Evolutionary conservation across 2,329 filamentous ascomycete genomes (phyloP).

Genomic region (Ascomycota sp.): DNA sequence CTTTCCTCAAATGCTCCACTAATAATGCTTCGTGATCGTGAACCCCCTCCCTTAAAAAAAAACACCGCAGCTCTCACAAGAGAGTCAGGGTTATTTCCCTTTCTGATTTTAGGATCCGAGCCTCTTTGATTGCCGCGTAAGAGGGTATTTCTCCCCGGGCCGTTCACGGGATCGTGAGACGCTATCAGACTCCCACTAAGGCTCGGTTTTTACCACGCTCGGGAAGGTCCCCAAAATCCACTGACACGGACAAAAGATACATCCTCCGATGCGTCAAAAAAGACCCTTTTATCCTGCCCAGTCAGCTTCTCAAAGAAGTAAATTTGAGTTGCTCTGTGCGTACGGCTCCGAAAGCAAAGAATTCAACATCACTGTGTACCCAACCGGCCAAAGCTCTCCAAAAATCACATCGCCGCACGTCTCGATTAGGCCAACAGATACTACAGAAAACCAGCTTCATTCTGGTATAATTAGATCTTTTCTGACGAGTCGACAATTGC

Average conservation of each 20-base stretch:
- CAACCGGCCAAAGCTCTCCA: neutral
- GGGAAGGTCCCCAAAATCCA: neutral
- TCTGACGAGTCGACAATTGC: neutral
- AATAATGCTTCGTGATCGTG: too few species aligned
- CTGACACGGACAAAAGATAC: neutral
- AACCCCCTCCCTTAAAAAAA: too few species aligned
- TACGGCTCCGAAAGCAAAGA: neutral
- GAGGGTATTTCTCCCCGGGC: too few species aligned
- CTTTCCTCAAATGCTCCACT: too few species aligned
- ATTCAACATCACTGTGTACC: neutral
- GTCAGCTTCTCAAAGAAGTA: neutral
- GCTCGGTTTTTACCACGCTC: neutral
- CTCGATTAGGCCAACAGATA: neutral
- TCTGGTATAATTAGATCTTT: neutral
- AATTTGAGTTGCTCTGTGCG: neutral
- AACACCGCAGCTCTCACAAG: too few species aligned
- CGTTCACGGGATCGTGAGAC: too few species aligned
- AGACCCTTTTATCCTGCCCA: neutral
- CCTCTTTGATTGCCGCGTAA: too few species aligned
- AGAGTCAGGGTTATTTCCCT: too few species aligned
- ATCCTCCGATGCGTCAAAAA: slow-evolving; percentile 1
- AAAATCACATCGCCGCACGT: neutral
- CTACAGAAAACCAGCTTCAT: neutral
- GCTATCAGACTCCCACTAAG: too few species aligned
- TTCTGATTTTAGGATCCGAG: too few species aligned